Evolutionary conservation across 768 basidiomycete species (phyloP), one percentile per base, ranked within the genome.

Genomic region (Crassisporium funariophilum): DNA sequence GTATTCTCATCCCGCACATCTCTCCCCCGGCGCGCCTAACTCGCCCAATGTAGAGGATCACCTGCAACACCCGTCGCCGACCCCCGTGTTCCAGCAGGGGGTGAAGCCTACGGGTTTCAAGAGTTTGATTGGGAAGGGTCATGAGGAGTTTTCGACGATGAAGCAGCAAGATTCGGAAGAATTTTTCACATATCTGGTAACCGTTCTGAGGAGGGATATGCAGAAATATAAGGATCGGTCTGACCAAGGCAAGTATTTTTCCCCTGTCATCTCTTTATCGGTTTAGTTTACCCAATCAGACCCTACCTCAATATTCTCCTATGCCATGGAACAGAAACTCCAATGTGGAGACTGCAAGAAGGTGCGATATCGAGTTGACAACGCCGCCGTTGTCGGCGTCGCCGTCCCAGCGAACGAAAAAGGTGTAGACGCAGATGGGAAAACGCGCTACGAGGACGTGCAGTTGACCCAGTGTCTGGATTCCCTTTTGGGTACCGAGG

Each of bases 91-190:
- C 71, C 95, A 98, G 61, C 81, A 79, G 17, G 97, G 97, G 0
- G 64, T 99, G 33, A 79, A 80, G 34, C 97, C 95, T 0, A 73
- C 74, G 1, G 82, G 81, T 52, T 92, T 98, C 74, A 98, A 98
- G 66, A 71, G 83, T 4, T 78, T 98, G 8, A 81, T 98, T 25
- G 95, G 95, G 2, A 90, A 88, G 55, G 93, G 91, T 1, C 97
- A 98, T 58, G 81, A 81, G 23, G 97, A 98, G 68, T 98, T 98
- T 58, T 75, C 88, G 24, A 98, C 95, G 37, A 98, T 98, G 95
- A 78, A 82, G 42, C 95, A 99, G 66, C 97, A 98, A 62, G 97
- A 99, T 59, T 84, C 94, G 4, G 93, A 95, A 60, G 95, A 98
- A 67, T 98, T 98, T 70, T 77, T 99, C 44, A 77, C 81, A 25